These are phyloP conservation scores for Closterium sp. DNA, from an alignment of 139 green algal genomes.

Conservation along the genomic window DNA sequence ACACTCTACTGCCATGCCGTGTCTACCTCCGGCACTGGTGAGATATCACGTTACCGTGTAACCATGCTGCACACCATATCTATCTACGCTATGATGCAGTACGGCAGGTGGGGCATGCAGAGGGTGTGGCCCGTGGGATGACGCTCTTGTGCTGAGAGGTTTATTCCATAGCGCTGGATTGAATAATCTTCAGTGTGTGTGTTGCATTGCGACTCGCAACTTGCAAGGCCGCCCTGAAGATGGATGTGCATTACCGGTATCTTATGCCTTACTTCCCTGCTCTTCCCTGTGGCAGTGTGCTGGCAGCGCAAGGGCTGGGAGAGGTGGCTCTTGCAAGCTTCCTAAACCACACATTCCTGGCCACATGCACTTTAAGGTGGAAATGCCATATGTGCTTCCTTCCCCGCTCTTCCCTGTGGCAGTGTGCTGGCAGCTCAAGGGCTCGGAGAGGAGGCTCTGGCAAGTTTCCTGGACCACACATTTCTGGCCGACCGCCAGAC, in stretches of 20 bases:
- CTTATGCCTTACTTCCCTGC: too few species aligned
- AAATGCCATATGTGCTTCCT: not conserved
- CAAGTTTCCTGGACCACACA: slow-evolving; percentile 82
- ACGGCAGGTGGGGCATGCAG: slow-evolving; percentile 60
- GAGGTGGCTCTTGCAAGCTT: not conserved
- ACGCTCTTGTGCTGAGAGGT: too few species aligned
- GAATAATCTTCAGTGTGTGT: too few species aligned
- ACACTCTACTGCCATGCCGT: slow-evolving; percentile 61
- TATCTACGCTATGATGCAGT: not conserved
- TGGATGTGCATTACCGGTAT: too few species aligned
- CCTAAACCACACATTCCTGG: not conserved
- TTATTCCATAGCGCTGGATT: too few species aligned
- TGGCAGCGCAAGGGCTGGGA: not conserved
- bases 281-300: slow-evolving; percentile 3
- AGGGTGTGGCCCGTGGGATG: slow-evolving; percentile 62
- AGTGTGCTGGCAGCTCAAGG: slow-evolving; percentile 32
- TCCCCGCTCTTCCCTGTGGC: not conserved
- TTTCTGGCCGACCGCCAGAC: slow-evolving; percentile 76
- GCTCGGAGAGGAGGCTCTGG: slow-evolving; percentile 51
- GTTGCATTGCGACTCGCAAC: too few species aligned
- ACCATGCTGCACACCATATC: not conserved
- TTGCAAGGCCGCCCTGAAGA: too few species aligned
- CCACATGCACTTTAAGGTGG: too few species aligned
- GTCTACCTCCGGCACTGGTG: slow-evolving; percentile 86
- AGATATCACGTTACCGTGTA: not conserved